These are phyloP conservation scores for Luffa aegyptiaca DNA, from an alignment of 306 rosid genomes.

Conservation along the genomic window DNA sequence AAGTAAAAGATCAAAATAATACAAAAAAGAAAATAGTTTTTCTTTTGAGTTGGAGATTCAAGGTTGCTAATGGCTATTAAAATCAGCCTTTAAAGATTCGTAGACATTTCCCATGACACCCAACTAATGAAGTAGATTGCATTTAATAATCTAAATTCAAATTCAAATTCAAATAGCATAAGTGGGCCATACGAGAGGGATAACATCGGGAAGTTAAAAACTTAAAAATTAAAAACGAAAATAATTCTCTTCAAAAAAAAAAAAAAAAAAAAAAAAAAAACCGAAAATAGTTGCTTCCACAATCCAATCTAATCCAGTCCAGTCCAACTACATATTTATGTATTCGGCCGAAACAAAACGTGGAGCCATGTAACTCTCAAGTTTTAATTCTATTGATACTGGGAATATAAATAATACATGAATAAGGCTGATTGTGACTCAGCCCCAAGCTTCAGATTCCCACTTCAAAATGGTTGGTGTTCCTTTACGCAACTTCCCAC, in stretches of 20 bases:
- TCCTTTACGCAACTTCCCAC: not conserved
- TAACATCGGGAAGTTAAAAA: too few relatives aligned
- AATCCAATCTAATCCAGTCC: too few relatives aligned
- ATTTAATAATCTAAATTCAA: too few relatives aligned
- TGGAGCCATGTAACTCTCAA: not conserved
- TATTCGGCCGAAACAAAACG: not conserved
- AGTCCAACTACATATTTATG: too few relatives aligned
- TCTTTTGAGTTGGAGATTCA: not conserved
- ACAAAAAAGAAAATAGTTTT: not conserved
- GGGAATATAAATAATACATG: not conserved
- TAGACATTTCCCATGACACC: not conserved
- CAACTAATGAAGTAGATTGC: not conserved
- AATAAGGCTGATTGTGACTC: not conserved
- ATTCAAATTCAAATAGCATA: not conserved
- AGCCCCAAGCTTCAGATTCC: not conserved
- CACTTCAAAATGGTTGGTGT: not conserved
- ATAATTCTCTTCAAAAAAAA: too few relatives aligned
- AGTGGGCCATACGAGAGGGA: too few relatives aligned
- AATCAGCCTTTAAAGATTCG: not conserved
- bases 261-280: too few relatives aligned
- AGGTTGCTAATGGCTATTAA: not conserved
- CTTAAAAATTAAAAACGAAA: too few relatives aligned
- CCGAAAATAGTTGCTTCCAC: not conserved
- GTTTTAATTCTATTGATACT: not conserved
- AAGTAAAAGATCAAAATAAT: not conserved